Evolutionary conservation across 1,139 yeast genomes (phyloP).

Genomic region (Sporopachydermia cereana): DNA sequence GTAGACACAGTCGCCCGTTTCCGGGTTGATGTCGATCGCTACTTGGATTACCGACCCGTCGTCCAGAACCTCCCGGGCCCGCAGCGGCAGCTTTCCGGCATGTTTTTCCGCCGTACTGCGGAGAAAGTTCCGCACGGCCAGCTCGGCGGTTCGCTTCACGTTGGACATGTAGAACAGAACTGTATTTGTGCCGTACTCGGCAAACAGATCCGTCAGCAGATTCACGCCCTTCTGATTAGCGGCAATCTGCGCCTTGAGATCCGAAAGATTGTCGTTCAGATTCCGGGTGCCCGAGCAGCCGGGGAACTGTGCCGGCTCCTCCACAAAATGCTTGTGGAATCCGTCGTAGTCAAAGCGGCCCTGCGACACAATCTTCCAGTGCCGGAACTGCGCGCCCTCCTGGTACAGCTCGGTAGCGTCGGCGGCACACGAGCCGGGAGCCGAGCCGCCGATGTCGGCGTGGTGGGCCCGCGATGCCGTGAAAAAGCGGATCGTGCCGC

Average conservation of each 20-base stretch:
- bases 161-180: slow-evolving; percentile 51
- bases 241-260: slow-evolving; percentile 55
- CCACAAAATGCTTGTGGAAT: slow-evolving; percentile 33
- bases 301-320: slow-evolving; percentile 40
- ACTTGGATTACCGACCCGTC: slow-evolving; percentile 47
- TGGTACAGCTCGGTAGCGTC: slow-evolving; percentile 48
- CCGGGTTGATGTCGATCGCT: slow-evolving; percentile 30
- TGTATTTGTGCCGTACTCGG: slow-evolving; percentile 37
- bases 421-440: slow-evolving; percentile 60
- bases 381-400: slow-evolving; percentile 51
- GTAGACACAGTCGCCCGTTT: slow-evolving; percentile 38
- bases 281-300: slow-evolving; percentile 55
- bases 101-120: slow-evolving; percentile 24
- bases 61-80: slow-evolving; percentile 44
- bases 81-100: slow-evolving; percentile 25
- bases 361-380: slow-evolving; percentile 41
- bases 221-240: slow-evolving; percentile 54
- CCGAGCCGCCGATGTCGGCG: slow-evolving; percentile 55
- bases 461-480: slow-evolving; percentile 61
- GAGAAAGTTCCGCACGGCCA: slow-evolving; percentile 37
- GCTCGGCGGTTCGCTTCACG: slow-evolving; percentile 49
- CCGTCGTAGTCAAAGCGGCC: slow-evolving; percentile 47
- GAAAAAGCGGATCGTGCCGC: slow-evolving; percentile 38
- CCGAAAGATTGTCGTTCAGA: slow-evolving; percentile 47
- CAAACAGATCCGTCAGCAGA: slow-evolving; percentile 35